Evolutionary conservation across 2,329 filamentous ascomycete genomes (phyloP), one percentile per base, ranked within the genome.

Genomic region (Claviceps sp.): DNA sequence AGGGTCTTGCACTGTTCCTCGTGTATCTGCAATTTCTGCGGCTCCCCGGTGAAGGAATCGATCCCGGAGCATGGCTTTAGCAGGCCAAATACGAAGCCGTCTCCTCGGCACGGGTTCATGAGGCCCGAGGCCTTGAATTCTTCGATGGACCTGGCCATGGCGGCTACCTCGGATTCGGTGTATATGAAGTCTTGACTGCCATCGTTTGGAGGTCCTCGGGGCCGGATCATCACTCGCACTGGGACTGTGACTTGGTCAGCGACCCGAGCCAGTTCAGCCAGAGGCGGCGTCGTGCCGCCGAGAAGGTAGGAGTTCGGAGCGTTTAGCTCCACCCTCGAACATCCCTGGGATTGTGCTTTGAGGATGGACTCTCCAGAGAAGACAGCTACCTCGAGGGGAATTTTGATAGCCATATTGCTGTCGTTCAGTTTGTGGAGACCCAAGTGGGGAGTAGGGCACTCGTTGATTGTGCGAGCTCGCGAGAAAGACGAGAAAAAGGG

Each of bases 71-170:
- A 45, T 22, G 54, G 50, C 38, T 50, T 54, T 13, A 80, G 55
- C 2, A 75, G 62, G 4, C 77, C 77, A 56, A 81, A 78, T 7
- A 81, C 77, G 56, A 81, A 81, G 1, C 75, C 76, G 55, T 81
- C 78, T 4, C 75, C 75, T 14, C 67, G 65, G 1, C 58, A 56
- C 0, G 62, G 56, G 26, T 67, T 58, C 50, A 80, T 59, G 3
- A 69, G 53, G 0, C 67, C 67, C 0, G 66, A 59, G 0, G 57
- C 57, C 47, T 65, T 68, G 59, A 78, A 70, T 0, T 46, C 55
- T 0, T 16, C 47, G 10, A 80, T 70, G 7, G 64, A 57, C 2
- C 56, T 51, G 42, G 57, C 57, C 77, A 81, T 81, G 5, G 54
- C 34, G 10, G 59, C 57, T 5, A 75, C 58, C 58, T 81, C 75